These are phyloP conservation scores for Penicillium sp. DNA, from an alignment of 2,329 filamentous ascomycete species.

Conservation along the genomic window DNA sequence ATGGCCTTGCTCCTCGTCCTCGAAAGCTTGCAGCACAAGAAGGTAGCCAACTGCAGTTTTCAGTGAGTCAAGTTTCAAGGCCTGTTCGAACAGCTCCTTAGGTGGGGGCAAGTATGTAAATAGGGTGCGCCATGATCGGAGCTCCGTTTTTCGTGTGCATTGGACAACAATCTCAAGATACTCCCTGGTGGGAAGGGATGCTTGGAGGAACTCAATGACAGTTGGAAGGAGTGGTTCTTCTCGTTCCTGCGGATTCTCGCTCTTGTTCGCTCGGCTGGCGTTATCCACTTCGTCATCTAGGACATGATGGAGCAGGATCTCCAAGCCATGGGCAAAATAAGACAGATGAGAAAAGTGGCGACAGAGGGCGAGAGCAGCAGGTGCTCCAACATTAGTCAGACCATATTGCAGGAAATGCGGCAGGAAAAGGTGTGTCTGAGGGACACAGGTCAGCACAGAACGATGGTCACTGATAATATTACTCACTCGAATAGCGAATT, in stretches of 20 bases:
- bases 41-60: conserved; percentile 97
- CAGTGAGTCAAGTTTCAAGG: conserved; percentile 75
- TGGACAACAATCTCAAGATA: conserved; percentile 96
- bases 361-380: conserved; percentile 76
- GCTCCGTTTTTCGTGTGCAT: conserved; percentile 95
- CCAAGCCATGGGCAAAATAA: conserved; percentile 90
- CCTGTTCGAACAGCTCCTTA: conserved; percentile 89
- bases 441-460: conserved; percentile 11
- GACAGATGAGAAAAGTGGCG: conserved; percentile 82
- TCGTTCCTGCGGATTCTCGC: conserved; percentile 26
- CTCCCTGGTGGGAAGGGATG: conserved; percentile 65
- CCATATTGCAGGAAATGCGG: conserved; percentile 82
- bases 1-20: conserved; percentile 50
- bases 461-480: background rate
- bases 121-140: conserved; percentile 89
- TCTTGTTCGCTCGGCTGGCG: conserved; percentile 30
- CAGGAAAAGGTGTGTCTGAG: conserved; percentile 90
- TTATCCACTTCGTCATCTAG: conserved; percentile 91
- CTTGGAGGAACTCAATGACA: conserved; percentile 63
- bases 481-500: conserved; percentile 80
- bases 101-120: conserved; percentile 90
- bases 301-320: conserved; percentile 88
- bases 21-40: conserved; percentile 83
- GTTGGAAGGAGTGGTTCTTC: conserved; percentile 43
- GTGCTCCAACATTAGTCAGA: conserved; percentile 71